These are phyloP conservation scores for Sambucus nigra DNA, from an alignment of 129 eudicot genomes.

Conservation along the genomic window DNA sequence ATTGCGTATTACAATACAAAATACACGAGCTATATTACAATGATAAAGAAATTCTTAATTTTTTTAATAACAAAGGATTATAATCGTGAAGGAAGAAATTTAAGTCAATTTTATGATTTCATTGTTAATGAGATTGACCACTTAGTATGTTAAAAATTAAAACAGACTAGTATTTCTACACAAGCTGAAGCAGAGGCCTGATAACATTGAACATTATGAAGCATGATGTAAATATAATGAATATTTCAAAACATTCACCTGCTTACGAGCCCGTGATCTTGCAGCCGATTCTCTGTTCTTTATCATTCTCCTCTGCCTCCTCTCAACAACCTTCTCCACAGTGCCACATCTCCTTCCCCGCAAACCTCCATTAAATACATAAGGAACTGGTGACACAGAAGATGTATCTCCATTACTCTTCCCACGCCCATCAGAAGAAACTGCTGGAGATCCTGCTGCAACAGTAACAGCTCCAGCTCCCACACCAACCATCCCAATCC, in stretches of 20 bases:
- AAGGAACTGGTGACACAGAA: conserved; percentile 89
- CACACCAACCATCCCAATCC: conserved; percentile 44
- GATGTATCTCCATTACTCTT: conserved; percentile 79
- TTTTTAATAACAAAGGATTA: no score
- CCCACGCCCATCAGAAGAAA: conserved; percentile 72
- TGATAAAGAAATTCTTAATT: no score
- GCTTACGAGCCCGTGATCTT: conserved; percentile 91
- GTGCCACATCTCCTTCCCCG: conserved; percentile 57
- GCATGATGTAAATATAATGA: background rate
- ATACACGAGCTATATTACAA: no score
- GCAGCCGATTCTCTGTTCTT: conserved; percentile 97
- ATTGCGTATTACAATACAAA: no score
- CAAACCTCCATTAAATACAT: conserved; percentile 58
- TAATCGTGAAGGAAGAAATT: no score
- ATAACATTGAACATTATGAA: background rate
- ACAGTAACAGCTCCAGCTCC: conserved; percentile 60
- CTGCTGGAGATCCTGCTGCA: conserved; percentile 60
- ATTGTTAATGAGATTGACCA: no score
- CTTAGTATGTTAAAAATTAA: no score
- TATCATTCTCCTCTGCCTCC: conserved; percentile 94
- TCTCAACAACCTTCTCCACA: conserved; percentile 77
- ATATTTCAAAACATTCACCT: conserved; percentile 37
- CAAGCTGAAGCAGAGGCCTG: no score
- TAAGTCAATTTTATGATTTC: no score
- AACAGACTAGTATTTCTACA: no score